Percentiles rank a stretch among this genome's conserved stretches.
These are phyloP conservation scores for Knoxia roxburghii DNA, from an alignment of 257 asterid genomes.

Conservation along the genomic window DNA sequence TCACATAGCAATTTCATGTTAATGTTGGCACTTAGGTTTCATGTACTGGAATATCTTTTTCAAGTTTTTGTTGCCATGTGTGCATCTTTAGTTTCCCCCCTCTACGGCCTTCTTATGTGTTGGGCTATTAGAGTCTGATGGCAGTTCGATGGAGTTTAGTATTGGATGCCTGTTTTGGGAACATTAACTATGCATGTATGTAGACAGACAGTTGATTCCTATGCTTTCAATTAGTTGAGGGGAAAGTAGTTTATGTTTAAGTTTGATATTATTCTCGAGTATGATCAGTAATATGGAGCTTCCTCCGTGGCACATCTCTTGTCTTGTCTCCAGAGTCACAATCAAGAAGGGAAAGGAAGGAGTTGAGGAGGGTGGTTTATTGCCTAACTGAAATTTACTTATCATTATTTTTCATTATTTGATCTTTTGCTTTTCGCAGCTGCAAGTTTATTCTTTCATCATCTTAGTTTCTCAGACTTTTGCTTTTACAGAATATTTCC, in stretches of 20 bases:
- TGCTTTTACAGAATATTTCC: constrained; percentile 85
- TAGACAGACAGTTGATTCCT: not conserved
- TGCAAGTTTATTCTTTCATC: not conserved
- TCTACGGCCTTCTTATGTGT: not conserved
- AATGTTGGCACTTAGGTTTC: no score
- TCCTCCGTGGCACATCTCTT: not conserved
- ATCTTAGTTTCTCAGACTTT: constrained; percentile 1
- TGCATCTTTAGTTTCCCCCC: not conserved
- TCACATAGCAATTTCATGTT: no score
- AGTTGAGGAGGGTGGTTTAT: not conserved
- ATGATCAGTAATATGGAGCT: not conserved
- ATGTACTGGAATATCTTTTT: no score
- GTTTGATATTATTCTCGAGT: not conserved
- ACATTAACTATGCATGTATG: not conserved
- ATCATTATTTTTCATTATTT: not conserved
- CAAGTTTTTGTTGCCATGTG: no score
- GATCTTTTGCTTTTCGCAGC: not conserved
- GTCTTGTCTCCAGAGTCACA: not conserved
- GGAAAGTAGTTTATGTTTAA: not conserved
- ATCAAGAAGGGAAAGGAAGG: not conserved
- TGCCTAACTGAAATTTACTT: not conserved
- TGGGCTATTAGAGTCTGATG: not conserved
- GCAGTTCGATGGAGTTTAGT: not conserved
- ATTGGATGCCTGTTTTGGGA: not conserved
- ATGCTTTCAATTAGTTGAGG: not conserved